These are phyloP conservation scores for Cornus controversa DNA, from an alignment of 148 eudicot genomes.

Conservation along the genomic window DNA sequence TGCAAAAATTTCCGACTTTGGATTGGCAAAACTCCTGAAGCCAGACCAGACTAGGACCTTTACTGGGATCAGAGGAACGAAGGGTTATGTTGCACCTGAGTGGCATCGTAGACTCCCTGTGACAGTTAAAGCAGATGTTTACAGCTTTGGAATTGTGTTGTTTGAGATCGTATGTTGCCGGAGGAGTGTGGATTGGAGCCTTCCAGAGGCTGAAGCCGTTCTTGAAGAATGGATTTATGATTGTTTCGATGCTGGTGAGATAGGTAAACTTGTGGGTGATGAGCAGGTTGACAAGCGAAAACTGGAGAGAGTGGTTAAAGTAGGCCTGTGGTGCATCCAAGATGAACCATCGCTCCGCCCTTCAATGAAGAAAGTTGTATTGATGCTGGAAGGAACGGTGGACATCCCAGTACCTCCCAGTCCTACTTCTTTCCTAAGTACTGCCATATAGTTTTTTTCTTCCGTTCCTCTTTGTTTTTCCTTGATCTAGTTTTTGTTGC, in stretches of 20 bases:
- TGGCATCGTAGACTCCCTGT: constrained; percentile 20
- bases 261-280: constrained; percentile 5
- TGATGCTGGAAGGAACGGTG: constrained; percentile 28
- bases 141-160: constrained; percentile 27
- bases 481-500: not conserved
- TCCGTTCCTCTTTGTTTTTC: not conserved
- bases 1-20: constrained; percentile 26
- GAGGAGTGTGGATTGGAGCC: constrained; percentile 14
- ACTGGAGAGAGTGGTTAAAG: constrained; percentile 21
- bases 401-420: constrained; percentile 29
- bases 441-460: constrained; percentile 3
- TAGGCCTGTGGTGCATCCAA: constrained; percentile 35
- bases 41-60: constrained; percentile 20
- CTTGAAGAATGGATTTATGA: constrained; percentile 22
- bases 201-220: constrained; percentile 15
- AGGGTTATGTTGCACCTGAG: constrained; percentile 31
- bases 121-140: constrained; percentile 29
- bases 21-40: constrained; percentile 25
- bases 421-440: constrained; percentile 23
- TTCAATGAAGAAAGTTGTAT: constrained; percentile 24
- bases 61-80: constrained; percentile 27
- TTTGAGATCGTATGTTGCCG: constrained; percentile 20
- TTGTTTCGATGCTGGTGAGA: constrained; percentile 1
- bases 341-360: constrained; percentile 33
- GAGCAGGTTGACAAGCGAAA: constrained; percentile 5